Evolutionary conservation across 1,284 basidiomycete species (phyloP).

Genomic region (Naganishia albida): DNA sequence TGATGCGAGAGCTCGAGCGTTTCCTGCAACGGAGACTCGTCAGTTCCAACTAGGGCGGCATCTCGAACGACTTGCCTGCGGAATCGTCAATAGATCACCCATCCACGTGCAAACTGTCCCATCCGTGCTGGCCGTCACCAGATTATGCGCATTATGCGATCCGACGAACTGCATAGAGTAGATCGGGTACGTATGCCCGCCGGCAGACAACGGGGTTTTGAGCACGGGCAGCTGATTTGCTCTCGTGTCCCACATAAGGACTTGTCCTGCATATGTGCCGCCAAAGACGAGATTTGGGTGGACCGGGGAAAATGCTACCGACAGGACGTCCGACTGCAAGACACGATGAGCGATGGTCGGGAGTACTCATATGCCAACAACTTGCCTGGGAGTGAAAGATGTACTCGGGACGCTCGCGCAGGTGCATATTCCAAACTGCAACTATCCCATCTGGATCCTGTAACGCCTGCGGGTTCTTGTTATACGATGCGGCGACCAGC

Average conservation of each 20-base stretch:
- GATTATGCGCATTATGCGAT: conserved; percentile 95
- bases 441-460: conserved; percentile 97
- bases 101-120: conserved; percentile 97
- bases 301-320: conserved; percentile 94
- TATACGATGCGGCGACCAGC: conserved; percentile 90
- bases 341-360: neutral
- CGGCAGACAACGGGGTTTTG: conserved; percentile 91
- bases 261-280: conserved; percentile 97
- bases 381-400: conserved; percentile 91
- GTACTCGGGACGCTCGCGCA: conserved; percentile 93
- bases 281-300: conserved; percentile 96
- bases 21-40: conserved; percentile 62
- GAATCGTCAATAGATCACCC: conserved; percentile 96
- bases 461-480: conserved; percentile 85
- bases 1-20: conserved; percentile 81
- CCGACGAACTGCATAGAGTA: conserved; percentile 97
- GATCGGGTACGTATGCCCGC: conserved; percentile 96
- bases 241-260: conserved; percentile 97
- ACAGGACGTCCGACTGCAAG: conserved; percentile 87
- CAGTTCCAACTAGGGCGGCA: neutral
- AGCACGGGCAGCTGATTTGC: conserved; percentile 92
- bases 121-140: conserved; percentile 94
- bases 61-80: conserved; percentile 65
- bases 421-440: conserved; percentile 94
- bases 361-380: neutral